These are phyloP conservation scores for Backusella westeae DNA, from an alignment of 192 early-diverging fungal species.

Conservation along the genomic window DNA sequence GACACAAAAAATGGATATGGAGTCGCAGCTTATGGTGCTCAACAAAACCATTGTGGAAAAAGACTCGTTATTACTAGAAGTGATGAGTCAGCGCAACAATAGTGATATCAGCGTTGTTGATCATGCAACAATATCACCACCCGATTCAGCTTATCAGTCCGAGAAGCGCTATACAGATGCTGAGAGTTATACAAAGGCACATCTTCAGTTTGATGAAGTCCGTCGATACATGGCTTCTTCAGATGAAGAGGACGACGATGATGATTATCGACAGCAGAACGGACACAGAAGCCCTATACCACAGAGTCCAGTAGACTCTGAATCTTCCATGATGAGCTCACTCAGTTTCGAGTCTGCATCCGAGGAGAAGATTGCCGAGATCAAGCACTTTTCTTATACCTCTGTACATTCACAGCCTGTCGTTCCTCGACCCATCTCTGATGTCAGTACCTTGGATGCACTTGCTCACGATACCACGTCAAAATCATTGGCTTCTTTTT, in stretches of 20 bases:
- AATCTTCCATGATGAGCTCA: not conserved
- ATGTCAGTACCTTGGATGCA: not conserved
- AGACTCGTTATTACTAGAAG: not conserved
- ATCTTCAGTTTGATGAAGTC: conserved; percentile 6
- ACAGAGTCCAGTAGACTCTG: not conserved
- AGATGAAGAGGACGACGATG: not conserved
- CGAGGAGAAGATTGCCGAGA: not conserved
- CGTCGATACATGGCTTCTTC: not conserved
- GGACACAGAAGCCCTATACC: not conserved
- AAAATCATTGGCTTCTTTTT: not conserved
- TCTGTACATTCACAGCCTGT: conserved; percentile 11
- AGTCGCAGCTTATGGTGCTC: conserved; percentile 9
- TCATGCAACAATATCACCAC: not conserved
- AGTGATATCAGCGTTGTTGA: not conserved
- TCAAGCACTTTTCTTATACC: conserved; percentile 12
- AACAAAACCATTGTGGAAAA: conserved; percentile 12
- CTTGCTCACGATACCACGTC: not conserved
- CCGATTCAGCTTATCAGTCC: not conserved
- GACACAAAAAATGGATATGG: conserved; percentile 7
- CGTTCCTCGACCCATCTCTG: not conserved
- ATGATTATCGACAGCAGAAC: not conserved
- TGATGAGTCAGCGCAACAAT: conserved; percentile 12
- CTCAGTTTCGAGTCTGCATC: not conserved
- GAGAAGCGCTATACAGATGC: not conserved
- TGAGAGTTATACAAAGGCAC: not conserved